Evolutionary conservation across 345 rosid genomes (phyloP).

Genomic region (Angophora floribunda): DNA sequence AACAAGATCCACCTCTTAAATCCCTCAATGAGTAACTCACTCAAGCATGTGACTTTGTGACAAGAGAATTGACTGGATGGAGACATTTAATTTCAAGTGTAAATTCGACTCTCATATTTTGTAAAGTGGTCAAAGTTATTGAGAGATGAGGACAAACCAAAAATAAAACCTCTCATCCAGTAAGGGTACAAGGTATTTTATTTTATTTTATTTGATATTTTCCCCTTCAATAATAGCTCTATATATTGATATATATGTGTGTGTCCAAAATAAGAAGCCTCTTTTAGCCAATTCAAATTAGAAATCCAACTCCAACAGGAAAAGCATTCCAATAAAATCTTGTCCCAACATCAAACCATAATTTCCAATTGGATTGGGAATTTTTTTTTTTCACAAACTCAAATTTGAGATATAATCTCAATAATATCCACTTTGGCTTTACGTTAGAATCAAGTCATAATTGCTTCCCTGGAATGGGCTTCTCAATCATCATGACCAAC

Average conservation of each 20-base stretch:
- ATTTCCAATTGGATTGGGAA: neutral
- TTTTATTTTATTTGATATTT: too few relatives aligned
- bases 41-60: neutral
- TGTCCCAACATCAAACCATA: neutral
- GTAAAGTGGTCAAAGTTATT: too few relatives aligned
- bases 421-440: neutral
- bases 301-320: neutral
- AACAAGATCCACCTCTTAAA: neutral
- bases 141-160: neutral
- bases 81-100: neutral
- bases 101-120: neutral
- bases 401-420: too few relatives aligned
- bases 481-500: neutral
- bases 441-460: neutral
- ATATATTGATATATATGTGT: too few relatives aligned
- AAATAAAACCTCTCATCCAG: neutral
- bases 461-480: neutral
- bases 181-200: neutral
- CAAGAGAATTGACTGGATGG: neutral
- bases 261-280: neutral
- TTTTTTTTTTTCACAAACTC: neutral
- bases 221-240: neutral
- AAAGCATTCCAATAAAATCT: neutral
- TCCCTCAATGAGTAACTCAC: neutral
- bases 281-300: neutral